These are phyloP conservation scores for Fusarium xyrophilum DNA, from an alignment of 2,329 filamentous ascomycete species.

Conservation along the genomic window DNA sequence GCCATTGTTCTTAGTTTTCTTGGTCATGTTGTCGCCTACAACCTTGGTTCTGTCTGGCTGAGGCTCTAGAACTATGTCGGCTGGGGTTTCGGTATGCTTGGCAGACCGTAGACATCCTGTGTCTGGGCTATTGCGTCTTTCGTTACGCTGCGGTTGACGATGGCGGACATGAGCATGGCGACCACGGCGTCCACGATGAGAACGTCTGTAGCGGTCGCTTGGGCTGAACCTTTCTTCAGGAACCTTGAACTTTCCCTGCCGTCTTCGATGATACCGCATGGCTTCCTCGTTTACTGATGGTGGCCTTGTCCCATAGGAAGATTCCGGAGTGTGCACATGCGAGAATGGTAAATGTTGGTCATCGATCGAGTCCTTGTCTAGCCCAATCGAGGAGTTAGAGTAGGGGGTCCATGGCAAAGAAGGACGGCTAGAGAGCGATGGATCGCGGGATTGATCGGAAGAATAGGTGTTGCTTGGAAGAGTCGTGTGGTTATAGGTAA, in stretches of 20 bases:
- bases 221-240: neutral
- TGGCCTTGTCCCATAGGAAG: slow-evolving; percentile 13
- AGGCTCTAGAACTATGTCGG: neutral
- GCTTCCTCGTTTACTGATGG: slow-evolving; percentile 19
- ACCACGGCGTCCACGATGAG: neutral
- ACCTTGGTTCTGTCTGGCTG: neutral
- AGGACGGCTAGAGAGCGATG: neutral
- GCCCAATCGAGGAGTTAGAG: neutral
- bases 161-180: slow-evolving; percentile 6
- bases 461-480: neutral
- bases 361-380: slow-evolving; percentile 9
- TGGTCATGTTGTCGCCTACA: slow-evolving; percentile 11
- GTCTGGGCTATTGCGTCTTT: neutral
- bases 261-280: neutral
- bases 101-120: neutral
- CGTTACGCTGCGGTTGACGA: neutral
- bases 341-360: neutral
- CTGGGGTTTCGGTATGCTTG: neutral
- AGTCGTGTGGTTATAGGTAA: neutral
- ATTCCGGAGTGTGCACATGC: slow-evolving; percentile 14
- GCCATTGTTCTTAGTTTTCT: neutral
- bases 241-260: neutral
- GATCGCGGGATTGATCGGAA: slow-evolving; percentile 1
- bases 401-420: neutral
- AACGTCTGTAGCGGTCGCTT: neutral